These are phyloP conservation scores for Yamadazyma blattariae DNA, from an alignment of 1,139 yeast genomes.

Conservation along the genomic window DNA sequence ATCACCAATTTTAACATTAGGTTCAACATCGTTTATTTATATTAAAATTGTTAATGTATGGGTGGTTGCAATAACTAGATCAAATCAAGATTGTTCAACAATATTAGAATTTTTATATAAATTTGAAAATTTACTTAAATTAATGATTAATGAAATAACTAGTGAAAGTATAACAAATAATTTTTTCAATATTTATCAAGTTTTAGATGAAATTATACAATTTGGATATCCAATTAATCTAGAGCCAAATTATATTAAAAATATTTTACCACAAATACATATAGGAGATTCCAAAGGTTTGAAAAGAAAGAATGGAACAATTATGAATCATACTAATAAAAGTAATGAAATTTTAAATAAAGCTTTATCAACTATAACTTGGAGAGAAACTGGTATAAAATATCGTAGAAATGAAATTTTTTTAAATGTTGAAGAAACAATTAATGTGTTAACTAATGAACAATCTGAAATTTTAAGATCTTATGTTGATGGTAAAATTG, in stretches of 20 bases:
- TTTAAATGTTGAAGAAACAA: conserved; percentile 72
- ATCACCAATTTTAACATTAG: conserved; percentile 85
- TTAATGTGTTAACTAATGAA: conserved; percentile 63
- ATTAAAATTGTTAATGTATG: conserved; percentile 69
- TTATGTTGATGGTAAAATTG: conserved; percentile 74
- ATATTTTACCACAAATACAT: conserved; percentile 21
- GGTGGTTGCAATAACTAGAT: conserved; percentile 83
- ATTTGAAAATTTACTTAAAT: conserved; percentile 45
- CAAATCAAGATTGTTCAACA: conserved; percentile 81
- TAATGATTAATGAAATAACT: conserved; percentile 19
- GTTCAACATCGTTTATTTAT: conserved; percentile 88
- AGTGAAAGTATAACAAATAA: conserved; percentile 43
- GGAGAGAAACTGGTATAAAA: conserved; percentile 74
- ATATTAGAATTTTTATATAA: conserved; percentile 77
- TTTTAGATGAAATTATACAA: conserved; percentile 74
- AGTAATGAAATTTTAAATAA: conserved; percentile 11
- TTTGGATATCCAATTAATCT: conserved; percentile 81
- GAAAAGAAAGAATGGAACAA: conserved; percentile 13
- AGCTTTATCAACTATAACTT: conserved; percentile 33
- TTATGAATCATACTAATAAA: conserved; percentile 9
- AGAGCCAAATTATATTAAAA: conserved; percentile 44
- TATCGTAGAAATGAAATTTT: conserved; percentile 81
- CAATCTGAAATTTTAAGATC: conserved; percentile 64
- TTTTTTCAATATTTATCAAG: conserved; percentile 68
- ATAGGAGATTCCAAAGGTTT: conserved; percentile 21